Percentiles rank a stretch among this genome's conserved stretches.
Conservation (phyloP, 352 stramenopile species). For the Phytophthora boehmeriae region DNA sequence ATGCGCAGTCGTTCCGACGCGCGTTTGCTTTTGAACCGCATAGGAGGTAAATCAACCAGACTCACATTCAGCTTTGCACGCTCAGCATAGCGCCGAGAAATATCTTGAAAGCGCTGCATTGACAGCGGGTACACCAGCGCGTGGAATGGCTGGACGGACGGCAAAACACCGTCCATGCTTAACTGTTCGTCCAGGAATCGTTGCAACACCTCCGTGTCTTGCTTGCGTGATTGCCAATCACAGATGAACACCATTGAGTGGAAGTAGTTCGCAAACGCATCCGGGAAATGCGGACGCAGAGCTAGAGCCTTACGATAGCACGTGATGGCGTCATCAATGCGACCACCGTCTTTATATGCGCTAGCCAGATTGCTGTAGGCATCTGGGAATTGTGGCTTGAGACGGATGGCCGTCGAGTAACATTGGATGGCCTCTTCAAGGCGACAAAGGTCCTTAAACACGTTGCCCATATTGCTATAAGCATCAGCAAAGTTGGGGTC, state of each 20-base stretch:
- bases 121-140: conserved; percentile 91
- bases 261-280: conserved; percentile 94
- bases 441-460: conserved; percentile 92
- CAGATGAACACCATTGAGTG: conserved; percentile 93
- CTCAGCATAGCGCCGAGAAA: conserved; percentile 77
- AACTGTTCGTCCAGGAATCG: conserved; percentile 72
- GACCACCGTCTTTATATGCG: conserved; percentile 92
- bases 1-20: conserved; percentile 77
- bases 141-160: conserved; percentile 94
- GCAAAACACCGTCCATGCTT: conserved; percentile 61
- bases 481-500: conserved; percentile 92
- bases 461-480: conserved; percentile 95
- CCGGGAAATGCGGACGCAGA: conserved; percentile 90
- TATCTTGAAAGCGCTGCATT: conserved; percentile 78
- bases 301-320: conserved; percentile 93
- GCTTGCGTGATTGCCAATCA: conserved; percentile 87
- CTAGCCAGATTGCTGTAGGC: conserved; percentile 93
- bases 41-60: conserved; percentile 79
- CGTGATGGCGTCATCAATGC: conserved; percentile 90
- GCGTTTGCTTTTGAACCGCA: conserved; percentile 74
- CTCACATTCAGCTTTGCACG: conserved; percentile 88
- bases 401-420: conserved; percentile 89
- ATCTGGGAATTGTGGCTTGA: conserved; percentile 91
- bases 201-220: conserved; percentile 79
- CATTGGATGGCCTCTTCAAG: conserved; percentile 90